phyloP scores from a whole-genome alignment of 345 rosid genomes.

The Cardamine occulta region DNA sequence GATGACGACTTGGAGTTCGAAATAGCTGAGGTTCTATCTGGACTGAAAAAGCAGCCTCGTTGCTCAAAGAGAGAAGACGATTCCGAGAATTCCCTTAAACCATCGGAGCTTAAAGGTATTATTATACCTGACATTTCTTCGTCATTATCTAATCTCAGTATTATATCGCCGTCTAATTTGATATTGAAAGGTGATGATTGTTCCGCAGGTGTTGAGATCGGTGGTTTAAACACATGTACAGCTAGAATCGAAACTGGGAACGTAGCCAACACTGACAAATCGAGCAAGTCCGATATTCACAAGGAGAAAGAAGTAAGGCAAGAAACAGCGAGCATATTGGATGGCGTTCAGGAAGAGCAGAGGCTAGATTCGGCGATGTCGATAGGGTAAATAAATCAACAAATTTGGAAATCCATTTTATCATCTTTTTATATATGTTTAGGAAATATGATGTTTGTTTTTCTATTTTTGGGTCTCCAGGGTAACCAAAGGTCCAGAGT shows the following conservation, averaged over 20 bases:
- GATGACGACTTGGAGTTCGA: slow-evolving; percentile 68
- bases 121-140: background rate
- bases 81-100: slow-evolving; percentile 7
- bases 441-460: slow-evolving; percentile 31
- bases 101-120: slow-evolving; percentile 41
- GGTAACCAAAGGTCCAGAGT: slow-evolving; percentile 19
- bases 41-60: slow-evolving; percentile 54
- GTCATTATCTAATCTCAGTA: background rate
- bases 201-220: slow-evolving; percentile 8
- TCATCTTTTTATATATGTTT: slow-evolving; percentile 4
- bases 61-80: slow-evolving; percentile 42
- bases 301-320: slow-evolving; percentile 8
- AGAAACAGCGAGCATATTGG: background rate
- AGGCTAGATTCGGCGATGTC: slow-evolving; percentile 35
- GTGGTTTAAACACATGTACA: slow-evolving; percentile 25
- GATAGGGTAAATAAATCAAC: slow-evolving; percentile 49
- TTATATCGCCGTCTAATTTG: slow-evolving; percentile 4
- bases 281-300: background rate
- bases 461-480: slow-evolving; percentile 40
- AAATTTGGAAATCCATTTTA: background rate
- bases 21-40: slow-evolving; percentile 65
- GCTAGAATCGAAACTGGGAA: slow-evolving; percentile 28
- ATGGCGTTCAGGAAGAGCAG: slow-evolving; percentile 17
- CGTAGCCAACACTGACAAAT: slow-evolving; percentile 28
- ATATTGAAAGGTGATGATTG: slow-evolving; percentile 43